These are phyloP conservation scores for Pseudogymnoascus verrucosus DNA, from an alignment of 2,329 filamentous ascomycete genomes.

Conservation along the genomic window DNA sequence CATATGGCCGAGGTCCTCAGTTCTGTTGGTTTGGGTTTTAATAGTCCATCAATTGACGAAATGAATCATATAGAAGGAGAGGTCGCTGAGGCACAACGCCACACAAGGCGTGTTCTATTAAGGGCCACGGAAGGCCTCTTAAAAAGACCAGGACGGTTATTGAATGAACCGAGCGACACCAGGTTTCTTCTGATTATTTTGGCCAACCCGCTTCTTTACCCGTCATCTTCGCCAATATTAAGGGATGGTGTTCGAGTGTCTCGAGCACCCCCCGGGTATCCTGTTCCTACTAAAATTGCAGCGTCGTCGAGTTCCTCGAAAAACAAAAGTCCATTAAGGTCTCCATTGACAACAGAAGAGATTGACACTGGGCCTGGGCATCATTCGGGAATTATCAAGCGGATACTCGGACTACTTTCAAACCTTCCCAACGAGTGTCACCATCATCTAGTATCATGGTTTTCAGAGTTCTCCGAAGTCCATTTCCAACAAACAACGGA, in stretches of 20 bases:
- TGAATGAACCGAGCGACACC: conserved; percentile 61
- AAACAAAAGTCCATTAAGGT: neutral
- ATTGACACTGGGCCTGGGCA: conserved; percentile 40
- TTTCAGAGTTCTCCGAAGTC: conserved; percentile 58
- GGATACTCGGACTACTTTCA: conserved; percentile 71
- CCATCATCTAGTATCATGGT: conserved; percentile 69
- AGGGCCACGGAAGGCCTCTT: conserved; percentile 73
- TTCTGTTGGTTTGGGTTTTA: conserved; percentile 14
- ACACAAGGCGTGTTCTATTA: conserved; percentile 61
- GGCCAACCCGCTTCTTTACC: conserved; percentile 67
- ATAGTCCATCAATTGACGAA: conserved; percentile 18
- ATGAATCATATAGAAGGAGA: conserved; percentile 41
- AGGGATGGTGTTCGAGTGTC: neutral
- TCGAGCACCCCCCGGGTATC: neutral
- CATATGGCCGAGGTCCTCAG: conserved; percentile 47
- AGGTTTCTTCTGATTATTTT: conserved; percentile 73
- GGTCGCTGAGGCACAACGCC: conserved; percentile 55
- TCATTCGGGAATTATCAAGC: conserved; percentile 78
- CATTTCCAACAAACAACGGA: conserved; percentile 71
- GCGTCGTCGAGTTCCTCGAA: neutral
- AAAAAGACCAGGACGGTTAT: conserved; percentile 65
- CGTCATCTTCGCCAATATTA: conserved; percentile 22
- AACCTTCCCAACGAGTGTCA: conserved; percentile 71
- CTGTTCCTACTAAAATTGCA: neutral
- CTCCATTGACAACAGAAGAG: neutral